Base-by-base conservation (phyloP, 2,329 filamentous ascomycete species). In the Fusarium sp. region DNA sequence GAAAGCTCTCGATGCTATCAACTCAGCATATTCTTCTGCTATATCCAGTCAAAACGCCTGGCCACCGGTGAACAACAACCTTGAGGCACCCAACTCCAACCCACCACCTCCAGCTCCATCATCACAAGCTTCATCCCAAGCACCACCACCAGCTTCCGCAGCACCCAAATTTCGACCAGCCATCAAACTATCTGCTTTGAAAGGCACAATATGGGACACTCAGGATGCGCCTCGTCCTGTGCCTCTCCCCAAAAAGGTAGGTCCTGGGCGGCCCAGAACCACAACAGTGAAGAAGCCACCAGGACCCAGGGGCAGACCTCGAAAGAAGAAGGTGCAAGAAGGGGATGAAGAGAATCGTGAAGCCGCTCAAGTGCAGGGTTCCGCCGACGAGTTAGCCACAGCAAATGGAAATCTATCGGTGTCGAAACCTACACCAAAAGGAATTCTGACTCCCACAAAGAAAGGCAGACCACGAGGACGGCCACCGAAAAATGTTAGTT, bases 371-470 rank as follows among this genome's bases (percentile, higher is more conserved):
- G 51, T 39, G 35, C 51, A 31, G 54, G 61, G 73, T 18, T 69
- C 70, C 1, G 51, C 63, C 5, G 73, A 75, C 35, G 72, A 80
- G 24, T 45, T 77, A 13, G 31, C 69, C 6, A 35, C 61, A 31
- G 42, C 51, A n/a, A 63, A 77, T 44, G 64, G 45, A 45, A 66
- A 66, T 20, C 58, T 69, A 9, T 76, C 77, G 8, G 69, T 68
- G 33, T 67, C 66, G n/a, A 73, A 71, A 18, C 54, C 77, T 24
- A 72, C 79, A n/a, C 83, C 87, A 15, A 90, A 87, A 77, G 84
- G 89, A 13, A 91, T 91, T 63, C 78, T 91, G 47, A 87, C 88
- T 6, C 89, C 90, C 7, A 83, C 83, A 24, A 89, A 87, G 79
- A 85, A 84, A 66, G 81, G 76, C 80, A 84, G 76, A 72, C 82